Conservation (phyloP, 768 basidiomycete genomes). For the Dioszegia crocea region DNA sequence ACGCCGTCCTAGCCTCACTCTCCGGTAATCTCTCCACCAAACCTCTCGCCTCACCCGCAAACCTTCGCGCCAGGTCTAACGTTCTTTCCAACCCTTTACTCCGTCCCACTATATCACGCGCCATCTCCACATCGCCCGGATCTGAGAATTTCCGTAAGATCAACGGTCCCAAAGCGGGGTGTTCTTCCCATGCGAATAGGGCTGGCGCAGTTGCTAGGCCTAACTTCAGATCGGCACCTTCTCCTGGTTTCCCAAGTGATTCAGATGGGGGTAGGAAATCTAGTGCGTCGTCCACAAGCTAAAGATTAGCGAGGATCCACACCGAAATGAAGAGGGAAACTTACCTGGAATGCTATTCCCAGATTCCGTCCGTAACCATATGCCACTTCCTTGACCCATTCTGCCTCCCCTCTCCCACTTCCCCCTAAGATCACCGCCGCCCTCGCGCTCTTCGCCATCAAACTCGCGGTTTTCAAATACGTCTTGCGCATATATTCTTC, state of each 20-base stretch:
- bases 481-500: slow-evolving; percentile 79
- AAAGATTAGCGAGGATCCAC: slow-evolving; percentile 12
- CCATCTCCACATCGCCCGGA: slow-evolving; percentile 74
- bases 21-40: slow-evolving; percentile 68
- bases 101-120: slow-evolving; percentile 61
- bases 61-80: slow-evolving; percentile 65
- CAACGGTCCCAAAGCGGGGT: slow-evolving; percentile 64
- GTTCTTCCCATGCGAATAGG: slow-evolving; percentile 79
- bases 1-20: slow-evolving; percentile 71
- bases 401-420: slow-evolving; percentile 62
- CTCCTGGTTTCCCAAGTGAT: slow-evolving; percentile 74
- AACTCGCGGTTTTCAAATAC: slow-evolving; percentile 83
- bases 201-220: slow-evolving; percentile 82
- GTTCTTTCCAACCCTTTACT: slow-evolving; percentile 78
- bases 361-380: slow-evolving; percentile 87
- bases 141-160: slow-evolving; percentile 72
- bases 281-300: slow-evolving; percentile 93
- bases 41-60: slow-evolving; percentile 72
- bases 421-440: slow-evolving; percentile 86
- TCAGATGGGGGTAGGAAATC: slow-evolving; percentile 80
- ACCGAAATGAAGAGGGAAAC: slow-evolving; percentile 19
- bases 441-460: slow-evolving; percentile 82
- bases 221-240: slow-evolving; percentile 74
- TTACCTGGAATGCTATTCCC: slow-evolving; percentile 92
- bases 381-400: slow-evolving; percentile 79